These are phyloP conservation scores for Schizosaccharomyces osmophilus DNA, from an alignment of 805 yeast species.

Conservation along the genomic window DNA sequence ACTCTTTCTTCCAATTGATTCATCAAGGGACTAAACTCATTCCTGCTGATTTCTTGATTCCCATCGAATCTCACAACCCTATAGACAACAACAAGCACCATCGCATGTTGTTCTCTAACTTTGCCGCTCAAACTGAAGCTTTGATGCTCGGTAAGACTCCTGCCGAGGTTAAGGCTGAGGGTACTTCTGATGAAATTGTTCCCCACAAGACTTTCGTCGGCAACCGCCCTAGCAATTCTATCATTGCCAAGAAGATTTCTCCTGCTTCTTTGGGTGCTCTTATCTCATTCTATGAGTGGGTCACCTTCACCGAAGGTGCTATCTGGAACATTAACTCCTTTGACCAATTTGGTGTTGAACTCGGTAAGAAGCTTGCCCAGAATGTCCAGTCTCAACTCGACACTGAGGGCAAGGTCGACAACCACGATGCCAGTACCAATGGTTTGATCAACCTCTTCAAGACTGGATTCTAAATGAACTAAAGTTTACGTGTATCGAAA, in stretches of 20 bases:
- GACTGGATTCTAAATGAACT: not conserved
- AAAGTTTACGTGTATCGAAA: not conserved
- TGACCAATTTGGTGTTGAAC: constrained; percentile 99
- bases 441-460: constrained; percentile 89
- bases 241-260: constrained; percentile 81
- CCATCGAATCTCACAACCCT: constrained; percentile 92
- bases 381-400: constrained; percentile 77
- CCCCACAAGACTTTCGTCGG: constrained; percentile 95
- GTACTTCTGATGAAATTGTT: constrained; percentile 59
- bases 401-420: constrained; percentile 25
- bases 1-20: constrained; percentile 95
- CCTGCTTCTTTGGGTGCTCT: constrained; percentile 91
- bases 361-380: constrained; percentile 94
- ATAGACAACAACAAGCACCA: constrained; percentile 84
- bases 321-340: constrained; percentile 97
- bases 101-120: constrained; percentile 95
- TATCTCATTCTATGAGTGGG: constrained; percentile 93
- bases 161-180: constrained; percentile 56
- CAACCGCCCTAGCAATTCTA: constrained; percentile 96
- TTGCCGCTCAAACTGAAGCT: constrained; percentile 95
- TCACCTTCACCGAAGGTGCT: constrained; percentile 96
- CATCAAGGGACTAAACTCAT: constrained; percentile 97
- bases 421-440: constrained; percentile 80
- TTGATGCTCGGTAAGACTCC: constrained; percentile 77
- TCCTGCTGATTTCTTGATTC: constrained; percentile 88